Evolutionary conservation across 208 protist genomes (phyloP), one percentile per base, ranked within the genome.

Genomic region (Acanthamoeba castellanii): DNA sequence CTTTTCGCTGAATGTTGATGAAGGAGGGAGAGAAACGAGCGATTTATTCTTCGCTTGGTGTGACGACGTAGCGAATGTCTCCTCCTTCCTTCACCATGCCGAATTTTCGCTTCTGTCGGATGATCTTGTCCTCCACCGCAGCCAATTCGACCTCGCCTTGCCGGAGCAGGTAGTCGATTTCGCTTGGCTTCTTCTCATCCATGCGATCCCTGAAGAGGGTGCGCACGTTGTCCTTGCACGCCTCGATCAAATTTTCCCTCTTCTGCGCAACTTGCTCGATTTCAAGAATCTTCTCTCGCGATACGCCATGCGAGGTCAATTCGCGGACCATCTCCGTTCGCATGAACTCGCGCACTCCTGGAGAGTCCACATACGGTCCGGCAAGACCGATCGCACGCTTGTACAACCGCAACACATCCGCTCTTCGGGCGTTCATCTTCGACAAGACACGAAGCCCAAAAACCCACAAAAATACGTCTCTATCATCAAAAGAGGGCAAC

Each of bases 251-350:
- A 30, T 47, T 84, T 18, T 84, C 76, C 76, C 47, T 84, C 45
- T 84, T 55, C 76, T 57, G 47, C 8, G 76, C 76, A 32, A 55
- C 47, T 55, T 42, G 22, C 47, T 84, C 76, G 25, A 84, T 55
- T 55, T 84, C 76, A 6, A 84, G 27, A 22, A 84, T 84, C 27
- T 84, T 55, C 45, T 84, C 76, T 9, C 47, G 76, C 3, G 76
- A 47, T 37, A 84, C 45, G 22, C 76, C 45, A 20, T 34, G 34
- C 45, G 76, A 47, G 5, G 34, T n/a, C 76, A 84, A 57, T 34
- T 84, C 76, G 7, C 76, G 76, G 11, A 84, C 76, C 76, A 84
- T 84, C 76, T 84, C 76, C 25, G 45, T 84, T n/a, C 76, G 76
- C 76, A 84, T 84, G 76, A 84, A 84, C 37, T 84, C 76, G 0